Conservation (phyloP, 2,329 filamentous ascomycete genomes). For the Parastagonospora avenae region DNA sequence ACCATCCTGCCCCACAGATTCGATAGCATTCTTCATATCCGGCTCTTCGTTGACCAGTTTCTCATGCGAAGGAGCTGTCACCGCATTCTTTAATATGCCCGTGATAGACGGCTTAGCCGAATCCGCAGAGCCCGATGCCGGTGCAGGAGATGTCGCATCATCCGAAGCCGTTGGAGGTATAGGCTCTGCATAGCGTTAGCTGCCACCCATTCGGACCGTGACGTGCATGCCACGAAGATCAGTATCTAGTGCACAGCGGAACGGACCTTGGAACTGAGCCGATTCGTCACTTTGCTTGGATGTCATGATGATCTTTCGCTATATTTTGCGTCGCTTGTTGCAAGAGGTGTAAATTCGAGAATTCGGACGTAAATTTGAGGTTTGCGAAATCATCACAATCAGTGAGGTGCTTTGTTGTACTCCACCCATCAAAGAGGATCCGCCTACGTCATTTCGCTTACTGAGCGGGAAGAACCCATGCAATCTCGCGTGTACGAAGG, state of each 20-base stretch:
- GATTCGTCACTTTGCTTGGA: neutral
- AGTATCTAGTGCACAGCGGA: neutral
- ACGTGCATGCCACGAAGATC: neutral
- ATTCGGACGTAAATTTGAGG: too few relatives aligned
- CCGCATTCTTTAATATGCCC: constrained; percentile 1
- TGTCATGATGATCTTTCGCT: neutral
- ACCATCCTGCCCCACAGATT: neutral
- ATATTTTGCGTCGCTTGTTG: too few relatives aligned
- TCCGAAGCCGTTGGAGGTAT: neutral
- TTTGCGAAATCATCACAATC: too few relatives aligned
- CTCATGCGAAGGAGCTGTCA: neutral
- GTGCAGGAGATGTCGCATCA: neutral
- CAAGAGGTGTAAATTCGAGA: too few relatives aligned
- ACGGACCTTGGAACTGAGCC: constrained; percentile 1
- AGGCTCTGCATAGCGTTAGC: neutral
- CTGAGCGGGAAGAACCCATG: too few relatives aligned
- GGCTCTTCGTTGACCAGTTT: neutral
- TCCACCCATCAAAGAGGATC: too few relatives aligned
- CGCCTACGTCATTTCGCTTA: too few relatives aligned
- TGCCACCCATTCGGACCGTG: neutral
- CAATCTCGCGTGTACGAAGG: too few relatives aligned
- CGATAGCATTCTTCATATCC: neutral
- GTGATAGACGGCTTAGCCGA: constrained; percentile 2
- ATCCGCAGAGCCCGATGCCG: neutral
- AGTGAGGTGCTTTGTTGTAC: too few relatives aligned